phyloP scores from a whole-genome alignment of 139 green algal genomes.

The Micractinium sp. region DNA sequence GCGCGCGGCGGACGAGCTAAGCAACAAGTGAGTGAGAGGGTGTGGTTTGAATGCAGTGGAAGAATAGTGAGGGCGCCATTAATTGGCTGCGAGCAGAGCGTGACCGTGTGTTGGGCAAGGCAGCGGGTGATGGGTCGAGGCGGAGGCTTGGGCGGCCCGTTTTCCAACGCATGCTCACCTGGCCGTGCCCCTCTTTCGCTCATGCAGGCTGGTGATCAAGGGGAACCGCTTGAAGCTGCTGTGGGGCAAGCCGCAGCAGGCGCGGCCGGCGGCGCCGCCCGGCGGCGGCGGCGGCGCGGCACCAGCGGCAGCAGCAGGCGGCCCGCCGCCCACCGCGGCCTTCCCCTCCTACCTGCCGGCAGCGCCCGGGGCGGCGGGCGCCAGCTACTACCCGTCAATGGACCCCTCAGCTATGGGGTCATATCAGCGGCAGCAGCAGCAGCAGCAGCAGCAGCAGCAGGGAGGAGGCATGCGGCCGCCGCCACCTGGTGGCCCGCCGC shows the following conservation, averaged over 20 bases:
- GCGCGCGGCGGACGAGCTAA: slow-evolving; percentile 80
- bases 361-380: not conserved
- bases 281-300: not conserved
- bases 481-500: slow-evolving; percentile 14
- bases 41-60: not conserved
- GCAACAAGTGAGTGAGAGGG: slow-evolving; percentile 33
- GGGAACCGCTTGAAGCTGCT: slow-evolving; percentile 83
- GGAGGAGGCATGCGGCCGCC: not conserved
- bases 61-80: not conserved
- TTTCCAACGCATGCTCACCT: too few relatives aligned
- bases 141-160: not conserved
- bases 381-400: slow-evolving; percentile 64
- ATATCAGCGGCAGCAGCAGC: slow-evolving; percentile 15
- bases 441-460: slow-evolving; percentile 7
- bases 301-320: not conserved
- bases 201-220: slow-evolving; percentile 82
- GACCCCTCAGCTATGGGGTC: slow-evolving; percentile 48
- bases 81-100: too few relatives aligned
- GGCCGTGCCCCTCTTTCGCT: not conserved
- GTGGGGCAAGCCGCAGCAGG: slow-evolving; percentile 86
- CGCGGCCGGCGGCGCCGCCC: slow-evolving; percentile 16
- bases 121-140: not conserved
- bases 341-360: slow-evolving; percentile 14
- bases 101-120: not conserved
- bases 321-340: not conserved